Conservation (phyloP, 805 yeast genomes). For the Sugiyamaella lignohabitans region DNA sequence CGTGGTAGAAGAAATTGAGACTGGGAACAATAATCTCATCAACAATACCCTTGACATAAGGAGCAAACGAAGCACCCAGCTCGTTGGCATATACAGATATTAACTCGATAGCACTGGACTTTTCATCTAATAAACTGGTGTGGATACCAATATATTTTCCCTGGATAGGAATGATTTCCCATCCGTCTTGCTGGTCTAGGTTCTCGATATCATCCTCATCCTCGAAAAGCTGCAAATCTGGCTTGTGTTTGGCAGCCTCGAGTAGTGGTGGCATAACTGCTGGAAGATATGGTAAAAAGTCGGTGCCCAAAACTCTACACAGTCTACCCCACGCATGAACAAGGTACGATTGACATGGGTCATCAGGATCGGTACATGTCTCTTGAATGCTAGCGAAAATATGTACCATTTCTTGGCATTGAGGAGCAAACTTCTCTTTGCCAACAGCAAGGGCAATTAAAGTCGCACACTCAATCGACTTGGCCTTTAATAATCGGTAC, state of each 20-base stretch:
- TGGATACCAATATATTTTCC: conserved; percentile 95
- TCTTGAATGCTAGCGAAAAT: conserved; percentile 66
- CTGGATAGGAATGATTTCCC: conserved; percentile 87
- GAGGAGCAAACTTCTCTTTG: conserved; percentile 73
- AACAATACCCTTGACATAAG: conserved; percentile 73
- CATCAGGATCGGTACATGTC: conserved; percentile 51
- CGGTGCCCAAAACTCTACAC: conserved; percentile 77
- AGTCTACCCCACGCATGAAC: conserved; percentile 96
- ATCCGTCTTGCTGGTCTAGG: conserved; percentile 76
- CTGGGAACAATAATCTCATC: conserved; percentile 81
- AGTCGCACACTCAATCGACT: conserved; percentile 93
- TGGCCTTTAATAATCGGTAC: conserved; percentile 75
- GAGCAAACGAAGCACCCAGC: conserved; percentile 73
- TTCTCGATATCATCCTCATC: conserved; percentile 81
- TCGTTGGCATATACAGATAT: conserved; percentile 78
- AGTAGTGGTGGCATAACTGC: conserved; percentile 86
- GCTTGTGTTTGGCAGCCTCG: conserved; percentile 79
- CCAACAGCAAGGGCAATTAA: conserved; percentile 94
- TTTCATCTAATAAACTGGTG: conserved; percentile 90
- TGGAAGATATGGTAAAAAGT: conserved; percentile 76
- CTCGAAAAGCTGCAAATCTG: conserved; percentile 82
- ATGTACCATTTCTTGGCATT: conserved; percentile 65
- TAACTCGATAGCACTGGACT: conserved; percentile 85
- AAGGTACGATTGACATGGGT: conserved; percentile 77
- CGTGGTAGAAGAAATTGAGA: conserved; percentile 83